These are phyloP conservation scores for Anisodus acutangulus DNA, from an alignment of 257 asterid species.

Conservation along the genomic window DNA sequence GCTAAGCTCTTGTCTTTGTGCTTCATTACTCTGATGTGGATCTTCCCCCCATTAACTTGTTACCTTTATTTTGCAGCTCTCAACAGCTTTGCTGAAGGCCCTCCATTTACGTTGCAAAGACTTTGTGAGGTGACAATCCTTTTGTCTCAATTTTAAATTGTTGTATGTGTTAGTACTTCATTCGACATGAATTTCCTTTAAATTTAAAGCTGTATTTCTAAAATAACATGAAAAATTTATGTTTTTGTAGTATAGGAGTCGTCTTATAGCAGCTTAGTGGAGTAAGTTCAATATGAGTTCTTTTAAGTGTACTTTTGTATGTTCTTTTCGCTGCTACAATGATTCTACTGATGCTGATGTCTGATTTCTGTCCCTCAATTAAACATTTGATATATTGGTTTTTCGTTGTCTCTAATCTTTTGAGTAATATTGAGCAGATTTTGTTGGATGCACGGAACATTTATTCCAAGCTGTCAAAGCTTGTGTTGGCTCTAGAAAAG, in stretches of 20 bases:
- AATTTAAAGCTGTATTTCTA: not conserved
- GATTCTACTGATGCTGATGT: not conserved
- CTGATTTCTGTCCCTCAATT: slow-evolving; percentile 18
- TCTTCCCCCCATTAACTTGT: not conserved
- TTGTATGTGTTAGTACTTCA: not conserved
- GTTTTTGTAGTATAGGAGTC: not conserved
- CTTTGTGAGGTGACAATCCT: slow-evolving; percentile 77
- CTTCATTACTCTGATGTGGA: not conserved
- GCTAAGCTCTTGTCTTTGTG: slow-evolving; percentile 1
- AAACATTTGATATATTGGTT: not conserved
- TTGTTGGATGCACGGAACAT: slow-evolving; percentile 77
- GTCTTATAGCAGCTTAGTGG: not conserved
- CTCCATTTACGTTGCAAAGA: slow-evolving; percentile 97
- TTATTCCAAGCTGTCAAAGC: slow-evolving; percentile 81
- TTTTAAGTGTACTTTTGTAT: not conserved
- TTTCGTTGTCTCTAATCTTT: not conserved
- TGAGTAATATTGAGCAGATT: slow-evolving; percentile 59
- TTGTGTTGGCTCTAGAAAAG: slow-evolving; percentile 94
- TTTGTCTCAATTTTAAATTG: slow-evolving; percentile 17
- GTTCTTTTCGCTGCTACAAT: not conserved
- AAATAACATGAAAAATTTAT: not conserved
- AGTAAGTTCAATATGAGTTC: not conserved
- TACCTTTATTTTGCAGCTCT: slow-evolving; percentile 68
- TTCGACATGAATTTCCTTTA: not conserved
- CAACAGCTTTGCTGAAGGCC: slow-evolving; percentile 80